Evolutionary conservation across 495 filamentous ascomycete species (phyloP), one percentile per base, ranked within the genome.

Genomic region (Niebla homalea): DNA sequence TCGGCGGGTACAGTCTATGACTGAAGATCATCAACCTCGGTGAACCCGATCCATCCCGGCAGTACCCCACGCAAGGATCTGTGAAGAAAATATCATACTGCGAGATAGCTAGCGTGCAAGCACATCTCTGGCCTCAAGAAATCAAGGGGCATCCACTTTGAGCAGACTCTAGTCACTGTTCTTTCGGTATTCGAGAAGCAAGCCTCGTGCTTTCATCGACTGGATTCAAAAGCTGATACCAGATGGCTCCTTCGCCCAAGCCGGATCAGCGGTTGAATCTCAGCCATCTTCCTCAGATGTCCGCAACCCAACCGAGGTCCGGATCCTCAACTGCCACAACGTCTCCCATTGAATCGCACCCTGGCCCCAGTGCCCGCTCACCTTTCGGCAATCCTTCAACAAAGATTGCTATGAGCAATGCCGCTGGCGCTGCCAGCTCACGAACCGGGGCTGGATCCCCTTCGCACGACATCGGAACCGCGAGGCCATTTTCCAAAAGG

Each of bases 361-460:
- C 84, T 46, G 74, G 78, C 61, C 74, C 71, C 61, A 67, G 79
- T 40, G 65, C 82, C 44, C 79, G 87, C 64, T 83, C 86, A 47
- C 82, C 88, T 14, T 87, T 93, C 58, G 81, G 83, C 36, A 69
- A 80, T 49, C 74, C 79, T 36, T 77, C 75, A 52, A 73, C 76
- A 43, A 68, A 86, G 56, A 80, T 71, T 53, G 70, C 76, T 49
- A 68, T 80, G 58, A 72, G 76, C 54, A 81, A 79, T 58, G 83
- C 86, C 63, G 77, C 86, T 51, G 81, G 81, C 63, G 77, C 85
- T 52, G 82, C 81, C 57, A 79, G 70, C 63, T 72, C 82, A 60
- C 81, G 93, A 67, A 78, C 89, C 56, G 89, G 89, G 72, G 81
- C 88, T 75, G 92, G 89, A 67, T 98, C 92, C 75, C 92, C 92